Evolutionary conservation across 176 grass and related monocot genomes (phyloP), one percentile per base, ranked within the genome.

Genomic region (Phragmites australis): DNA sequence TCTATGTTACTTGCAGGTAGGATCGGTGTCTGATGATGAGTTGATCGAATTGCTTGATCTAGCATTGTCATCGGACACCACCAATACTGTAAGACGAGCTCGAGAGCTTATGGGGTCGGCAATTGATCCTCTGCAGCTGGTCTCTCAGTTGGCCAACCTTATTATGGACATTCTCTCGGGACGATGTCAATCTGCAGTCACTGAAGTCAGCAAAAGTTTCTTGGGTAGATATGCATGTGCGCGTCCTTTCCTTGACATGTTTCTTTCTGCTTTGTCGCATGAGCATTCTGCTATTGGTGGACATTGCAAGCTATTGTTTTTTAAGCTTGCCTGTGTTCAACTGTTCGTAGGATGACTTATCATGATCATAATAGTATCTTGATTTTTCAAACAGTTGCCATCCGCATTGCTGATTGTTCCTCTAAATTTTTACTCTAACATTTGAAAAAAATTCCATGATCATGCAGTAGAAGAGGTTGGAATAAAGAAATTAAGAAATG

Each of bases 91-190:
- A 56, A 88, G 88, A 68, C 89, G 84, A 68, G 90, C 96, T 67
- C 88, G 92, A 80, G 90, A 98, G 76, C 92, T 98, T 82, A 98
- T 98, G 96, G 82, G 84, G 60, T 90, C 96, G 9, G 82, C 89
- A 30, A 67, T 95, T 74, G 96, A 98, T 89, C 96, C 96, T 86
- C 82, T 98, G 47, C 96, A 98, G 88, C 81, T 98, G 68, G 92
- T 98, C 30, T 98, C 96, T 85, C 96, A 98, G 85, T 77, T 98
- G 85, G 96, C 96, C 71, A 98, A 98, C 86, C 90, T 98, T 65
- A 98, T 98, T 74, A 98, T 98, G 96, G 96, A 98, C 80, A 98
- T 94, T 71, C 90, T 98, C 52, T 87, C 90, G 3, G 96, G 96
- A 37, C 79, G 88, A 63, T 88, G 93, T 41, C 88, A 97, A 57